These are phyloP conservation scores for Picochlorum sp. DNA, from an alignment of 139 green algal species.

Conservation along the genomic window DNA sequence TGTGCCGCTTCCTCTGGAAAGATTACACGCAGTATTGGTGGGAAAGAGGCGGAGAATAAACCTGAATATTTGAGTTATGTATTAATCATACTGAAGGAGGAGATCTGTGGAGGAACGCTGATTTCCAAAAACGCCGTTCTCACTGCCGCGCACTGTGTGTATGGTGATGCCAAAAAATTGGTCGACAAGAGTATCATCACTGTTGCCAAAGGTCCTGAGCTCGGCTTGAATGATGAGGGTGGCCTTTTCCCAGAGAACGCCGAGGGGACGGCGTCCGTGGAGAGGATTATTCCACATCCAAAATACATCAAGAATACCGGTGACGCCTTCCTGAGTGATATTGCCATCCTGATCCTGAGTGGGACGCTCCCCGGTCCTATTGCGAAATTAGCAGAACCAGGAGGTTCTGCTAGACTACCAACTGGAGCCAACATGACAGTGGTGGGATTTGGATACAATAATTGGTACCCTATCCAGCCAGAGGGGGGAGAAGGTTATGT, in stretches of 20 bases:
- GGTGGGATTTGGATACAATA: neutral
- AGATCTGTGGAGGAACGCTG: neutral
- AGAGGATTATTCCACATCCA: neutral
- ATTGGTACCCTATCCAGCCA: neutral
- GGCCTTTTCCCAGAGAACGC: neutral
- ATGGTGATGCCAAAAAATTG: neutral
- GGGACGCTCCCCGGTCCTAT: neutral
- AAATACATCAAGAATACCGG: neutral
- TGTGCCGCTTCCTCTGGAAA: too few species aligned
- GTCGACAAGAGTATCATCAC: neutral
- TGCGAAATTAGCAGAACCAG: neutral
- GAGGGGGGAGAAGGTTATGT: neutral
- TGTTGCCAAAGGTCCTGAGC: neutral
- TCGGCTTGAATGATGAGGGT: neutral
- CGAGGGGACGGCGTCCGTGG: neutral
- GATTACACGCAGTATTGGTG: neutral
- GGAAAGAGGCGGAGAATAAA: neutral
- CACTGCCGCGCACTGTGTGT: neutral
- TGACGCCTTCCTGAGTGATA: neutral
- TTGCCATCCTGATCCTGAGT: neutral
- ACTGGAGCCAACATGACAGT: neutral
- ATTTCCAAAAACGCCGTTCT: neutral
- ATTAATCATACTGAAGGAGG: neutral
- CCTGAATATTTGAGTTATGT: neutral
- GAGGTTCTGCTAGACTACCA: neutral